A percentile compares a stretch with the other conserved stretches of the same genome.
Conservation (phyloP, 2,329 filamentous ascomycete species). For the Pestalotiopsis sp. region DNA sequence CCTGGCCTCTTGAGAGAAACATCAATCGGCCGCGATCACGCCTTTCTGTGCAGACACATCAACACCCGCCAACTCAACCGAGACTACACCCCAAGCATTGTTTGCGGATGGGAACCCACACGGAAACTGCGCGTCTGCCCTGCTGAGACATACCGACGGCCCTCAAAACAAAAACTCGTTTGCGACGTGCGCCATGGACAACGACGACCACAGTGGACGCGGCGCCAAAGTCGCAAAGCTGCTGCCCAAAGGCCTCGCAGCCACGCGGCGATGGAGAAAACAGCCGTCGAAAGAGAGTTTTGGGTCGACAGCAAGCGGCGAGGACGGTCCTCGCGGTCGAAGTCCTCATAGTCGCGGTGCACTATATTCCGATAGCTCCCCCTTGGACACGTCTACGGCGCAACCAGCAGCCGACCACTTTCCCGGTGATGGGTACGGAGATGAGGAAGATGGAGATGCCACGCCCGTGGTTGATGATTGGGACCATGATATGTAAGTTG, state of each 20-base stretch:
- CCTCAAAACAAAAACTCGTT: background rate
- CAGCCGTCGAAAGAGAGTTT: constrained; percentile 42
- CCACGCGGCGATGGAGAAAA: constrained; percentile 50
- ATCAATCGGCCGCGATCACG: background rate
- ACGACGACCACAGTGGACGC: constrained; percentile 21
- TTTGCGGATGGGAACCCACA: background rate
- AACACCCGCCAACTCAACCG: background rate
- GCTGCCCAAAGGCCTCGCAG: constrained; percentile 52
- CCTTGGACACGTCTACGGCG: background rate
- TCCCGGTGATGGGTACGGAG: background rate
- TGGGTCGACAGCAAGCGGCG: constrained; percentile 30
- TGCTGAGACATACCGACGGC: background rate
- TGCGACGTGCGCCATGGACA: constrained; percentile 16
- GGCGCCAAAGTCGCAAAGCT: constrained; percentile 50
- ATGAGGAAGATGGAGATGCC: constrained; percentile 5
- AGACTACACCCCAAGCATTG: background rate
- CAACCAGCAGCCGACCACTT: background rate
- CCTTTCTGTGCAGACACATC: background rate
- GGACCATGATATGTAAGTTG: background rate
- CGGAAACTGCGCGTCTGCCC: background rate
- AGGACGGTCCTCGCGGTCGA: constrained; percentile 30
- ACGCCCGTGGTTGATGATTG: constrained; percentile 3
- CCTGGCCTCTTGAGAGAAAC: background rate
- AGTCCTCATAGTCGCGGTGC: constrained; percentile 26
- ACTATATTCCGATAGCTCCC: background rate